These are phyloP conservation scores for Arabidopsis hybrid DNA, from an alignment of 441 rosid species.

Conservation along the genomic window DNA sequence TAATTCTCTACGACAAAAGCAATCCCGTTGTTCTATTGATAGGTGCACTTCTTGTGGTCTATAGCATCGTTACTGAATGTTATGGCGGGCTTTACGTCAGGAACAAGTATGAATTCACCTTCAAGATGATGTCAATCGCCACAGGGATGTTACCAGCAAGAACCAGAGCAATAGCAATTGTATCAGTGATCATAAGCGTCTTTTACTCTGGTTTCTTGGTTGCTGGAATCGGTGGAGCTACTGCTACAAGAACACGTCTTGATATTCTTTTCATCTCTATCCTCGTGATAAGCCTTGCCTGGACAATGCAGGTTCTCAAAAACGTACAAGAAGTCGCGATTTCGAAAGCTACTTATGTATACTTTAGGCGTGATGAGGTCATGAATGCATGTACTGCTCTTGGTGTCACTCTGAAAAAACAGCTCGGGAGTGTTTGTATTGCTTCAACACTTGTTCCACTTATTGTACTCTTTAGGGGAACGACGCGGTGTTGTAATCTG, in stretches of 20 bases:
- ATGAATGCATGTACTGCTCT: conserved; percentile 51
- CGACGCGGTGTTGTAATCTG: conserved; percentile 46
- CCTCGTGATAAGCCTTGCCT: conserved; percentile 62
- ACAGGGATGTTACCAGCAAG: conserved; percentile 49
- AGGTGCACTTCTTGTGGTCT: conserved; percentile 48
- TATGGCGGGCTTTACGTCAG: conserved; percentile 55
- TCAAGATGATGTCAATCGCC: conserved; percentile 52
- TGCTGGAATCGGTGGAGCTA: conserved; percentile 82
- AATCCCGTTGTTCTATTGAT: conserved; percentile 36
- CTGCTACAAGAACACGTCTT: conserved; percentile 51
- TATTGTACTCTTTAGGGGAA: conserved; percentile 52
- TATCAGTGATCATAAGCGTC: conserved; percentile 46
- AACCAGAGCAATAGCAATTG: conserved; percentile 45
- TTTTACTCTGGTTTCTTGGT: conserved; percentile 61
- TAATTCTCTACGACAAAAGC: conserved; percentile 44
- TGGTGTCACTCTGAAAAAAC: conserved; percentile 47
- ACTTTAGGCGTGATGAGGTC: conserved; percentile 45
- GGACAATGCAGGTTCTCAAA: conserved; percentile 79
- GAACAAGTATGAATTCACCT: conserved; percentile 52
- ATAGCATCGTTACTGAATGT: conserved; percentile 47
- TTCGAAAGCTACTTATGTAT: conserved; percentile 55
- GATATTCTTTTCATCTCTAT: conserved; percentile 60
- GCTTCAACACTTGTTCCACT: conserved; percentile 64
- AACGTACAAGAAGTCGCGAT: conserved; percentile 60
- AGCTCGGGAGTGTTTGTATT: conserved; percentile 65